A percentile compares a stretch with the other conserved stretches of the same genome.
phyloP scores from a whole-genome alignment of 352 stramenopile species.

The Globisporangium alternatum region DNA sequence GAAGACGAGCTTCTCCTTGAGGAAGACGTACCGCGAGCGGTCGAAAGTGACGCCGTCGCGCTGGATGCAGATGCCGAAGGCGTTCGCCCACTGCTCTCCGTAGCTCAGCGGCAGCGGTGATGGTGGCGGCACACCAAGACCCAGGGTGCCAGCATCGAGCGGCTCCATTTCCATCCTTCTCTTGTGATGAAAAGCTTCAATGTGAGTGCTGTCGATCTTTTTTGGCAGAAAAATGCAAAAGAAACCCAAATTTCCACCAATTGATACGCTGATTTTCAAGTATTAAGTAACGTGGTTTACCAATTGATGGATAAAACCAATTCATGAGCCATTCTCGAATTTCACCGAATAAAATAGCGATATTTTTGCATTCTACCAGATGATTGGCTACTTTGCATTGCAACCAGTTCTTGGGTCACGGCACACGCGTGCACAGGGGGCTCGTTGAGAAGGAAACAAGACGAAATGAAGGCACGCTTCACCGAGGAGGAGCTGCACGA shows the following conservation, averaged over 20 bases:
- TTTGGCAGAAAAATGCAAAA: background rate
- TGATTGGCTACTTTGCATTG: background rate
- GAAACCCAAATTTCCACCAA: too few relatives aligned
- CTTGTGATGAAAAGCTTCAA: background rate
- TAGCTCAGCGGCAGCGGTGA: slow-evolving; percentile 6
- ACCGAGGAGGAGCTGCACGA: too few relatives aligned
- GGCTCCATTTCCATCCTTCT: slow-evolving; percentile 4
- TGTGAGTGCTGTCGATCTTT: slow-evolving; percentile 8
- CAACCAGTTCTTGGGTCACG: too few relatives aligned
- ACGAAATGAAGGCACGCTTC: too few relatives aligned
- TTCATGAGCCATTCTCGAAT: background rate
- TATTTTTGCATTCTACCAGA: background rate
- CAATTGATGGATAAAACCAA: background rate
- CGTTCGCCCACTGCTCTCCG: slow-evolving; percentile 31
- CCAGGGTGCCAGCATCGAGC: background rate
- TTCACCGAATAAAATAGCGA: too few relatives aligned
- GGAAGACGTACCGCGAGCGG: slow-evolving; percentile 43
- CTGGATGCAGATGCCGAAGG: slow-evolving; percentile 26
- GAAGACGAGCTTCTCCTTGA: slow-evolving; percentile 68
- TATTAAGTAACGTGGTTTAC: background rate
- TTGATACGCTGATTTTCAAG: too few relatives aligned
- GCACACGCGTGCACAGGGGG: too few relatives aligned
- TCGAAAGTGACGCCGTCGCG: slow-evolving; percentile 17
- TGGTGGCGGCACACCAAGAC: background rate
- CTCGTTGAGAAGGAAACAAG: too few relatives aligned